Conservation (phyloP, 352 stramenopile genomes). For the Plasmopara viticola region DNA sequence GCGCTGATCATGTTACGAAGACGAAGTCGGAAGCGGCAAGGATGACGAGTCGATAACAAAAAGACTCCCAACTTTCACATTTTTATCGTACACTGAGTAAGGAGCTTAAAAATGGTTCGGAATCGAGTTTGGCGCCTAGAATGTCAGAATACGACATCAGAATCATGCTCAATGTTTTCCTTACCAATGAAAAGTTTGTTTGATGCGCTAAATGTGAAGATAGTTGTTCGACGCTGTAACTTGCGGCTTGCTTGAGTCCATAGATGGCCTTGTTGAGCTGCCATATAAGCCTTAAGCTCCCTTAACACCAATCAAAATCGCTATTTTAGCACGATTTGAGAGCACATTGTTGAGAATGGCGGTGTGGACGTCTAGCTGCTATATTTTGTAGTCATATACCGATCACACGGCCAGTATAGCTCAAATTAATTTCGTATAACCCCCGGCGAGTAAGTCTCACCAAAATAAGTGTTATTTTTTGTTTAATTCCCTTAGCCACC, state of each 20-base stretch:
- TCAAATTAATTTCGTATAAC: neutral
- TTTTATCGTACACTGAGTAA: too few relatives aligned
- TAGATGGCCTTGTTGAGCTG: neutral
- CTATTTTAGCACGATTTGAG: neutral
- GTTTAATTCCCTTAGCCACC: neutral
- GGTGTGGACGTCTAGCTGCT: slow-evolving; percentile 8
- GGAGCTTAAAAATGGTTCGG: too few relatives aligned
- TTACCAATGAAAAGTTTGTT: too few relatives aligned
- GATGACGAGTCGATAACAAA: too few relatives aligned
- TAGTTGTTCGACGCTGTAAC: too few relatives aligned
- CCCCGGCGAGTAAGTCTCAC: neutral
- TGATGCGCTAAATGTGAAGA: too few relatives aligned
- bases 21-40: too few relatives aligned
- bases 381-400: neutral
- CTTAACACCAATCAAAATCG: neutral
- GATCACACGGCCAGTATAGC: neutral
- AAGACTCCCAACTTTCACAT: too few relatives aligned
- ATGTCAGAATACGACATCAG: too few relatives aligned
- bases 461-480: neutral
- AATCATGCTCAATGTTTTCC: too few relatives aligned
- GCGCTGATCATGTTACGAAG: too few relatives aligned
- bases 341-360: neutral
- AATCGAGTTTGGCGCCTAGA: too few relatives aligned
- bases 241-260: neutral
- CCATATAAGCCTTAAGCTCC: neutral